These are phyloP conservation scores for Exidia glandulosa DNA, from an alignment of 768 basidiomycete genomes.

Conservation along the genomic window DNA sequence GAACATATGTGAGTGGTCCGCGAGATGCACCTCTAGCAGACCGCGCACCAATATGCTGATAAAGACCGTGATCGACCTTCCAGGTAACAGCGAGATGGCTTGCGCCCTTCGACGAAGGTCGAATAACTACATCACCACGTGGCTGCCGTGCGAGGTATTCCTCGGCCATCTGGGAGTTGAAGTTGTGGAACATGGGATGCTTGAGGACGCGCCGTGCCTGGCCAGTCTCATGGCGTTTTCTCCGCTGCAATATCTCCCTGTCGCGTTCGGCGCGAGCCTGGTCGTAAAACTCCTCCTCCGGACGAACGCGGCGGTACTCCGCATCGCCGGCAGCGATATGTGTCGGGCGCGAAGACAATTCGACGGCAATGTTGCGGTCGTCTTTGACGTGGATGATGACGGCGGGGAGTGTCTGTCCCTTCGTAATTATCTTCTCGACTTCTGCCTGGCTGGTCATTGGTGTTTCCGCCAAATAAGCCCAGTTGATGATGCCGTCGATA, in stretches of 20 bases:
- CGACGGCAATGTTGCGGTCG: slow-evolving; percentile 52
- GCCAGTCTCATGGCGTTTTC: slow-evolving; percentile 77
- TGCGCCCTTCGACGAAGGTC: slow-evolving; percentile 88
- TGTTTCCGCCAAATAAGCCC: slow-evolving; percentile 37
- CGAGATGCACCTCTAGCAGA: not conserved
- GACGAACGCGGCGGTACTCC: slow-evolving; percentile 45
- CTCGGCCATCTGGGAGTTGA: slow-evolving; percentile 85
- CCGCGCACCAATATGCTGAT: slow-evolving; percentile 84
- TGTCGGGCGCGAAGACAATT: slow-evolving; percentile 56
- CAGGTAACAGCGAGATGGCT: slow-evolving; percentile 96
- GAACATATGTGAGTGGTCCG: not conserved
- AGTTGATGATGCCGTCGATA: slow-evolving; percentile 68
- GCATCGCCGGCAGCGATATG: slow-evolving; percentile 56
- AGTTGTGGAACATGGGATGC: slow-evolving; percentile 96
- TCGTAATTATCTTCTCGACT: slow-evolving; percentile 32
- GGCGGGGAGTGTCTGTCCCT: slow-evolving; percentile 70
- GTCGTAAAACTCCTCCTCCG: slow-evolving; percentile 53
- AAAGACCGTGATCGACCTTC: slow-evolving; percentile 95
- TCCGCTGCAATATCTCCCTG: slow-evolving; percentile 60
- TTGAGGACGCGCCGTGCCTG: slow-evolving; percentile 80
- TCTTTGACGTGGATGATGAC: slow-evolving; percentile 67
- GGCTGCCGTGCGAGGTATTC: slow-evolving; percentile 80
- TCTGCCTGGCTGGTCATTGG: slow-evolving; percentile 36
- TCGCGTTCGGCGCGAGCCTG: slow-evolving; percentile 53
- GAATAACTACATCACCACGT: slow-evolving; percentile 90